A percentile compares a stretch with the other conserved stretches of the same genome.
Conservation (phyloP, 2,329 filamentous ascomycete genomes). For the Pseudogymnoascus pannorum region DNA sequence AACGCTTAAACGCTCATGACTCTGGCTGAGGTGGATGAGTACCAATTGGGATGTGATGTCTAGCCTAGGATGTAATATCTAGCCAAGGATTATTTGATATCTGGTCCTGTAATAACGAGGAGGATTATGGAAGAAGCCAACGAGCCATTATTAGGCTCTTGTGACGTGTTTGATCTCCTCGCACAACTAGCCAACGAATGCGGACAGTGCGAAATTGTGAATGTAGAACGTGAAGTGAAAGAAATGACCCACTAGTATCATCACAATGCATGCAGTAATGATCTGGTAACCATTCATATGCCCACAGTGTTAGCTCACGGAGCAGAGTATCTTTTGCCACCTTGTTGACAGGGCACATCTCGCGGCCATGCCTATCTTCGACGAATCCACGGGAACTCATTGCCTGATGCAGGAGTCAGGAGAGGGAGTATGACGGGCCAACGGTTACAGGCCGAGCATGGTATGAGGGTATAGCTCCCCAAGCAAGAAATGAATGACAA, state of each 20-base stretch:
- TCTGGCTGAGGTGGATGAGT: neutral
- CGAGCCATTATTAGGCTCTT: neutral
- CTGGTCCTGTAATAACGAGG: neutral
- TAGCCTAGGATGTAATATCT: neutral
- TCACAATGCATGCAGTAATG: neutral
- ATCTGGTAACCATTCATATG: neutral
- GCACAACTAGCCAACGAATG: neutral
- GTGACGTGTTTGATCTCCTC: neutral
- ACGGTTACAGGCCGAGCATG: slow-evolving; percentile 5
- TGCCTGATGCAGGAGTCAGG: neutral
- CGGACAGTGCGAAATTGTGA: neutral
- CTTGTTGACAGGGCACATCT: neutral
- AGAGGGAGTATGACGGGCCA: neutral
- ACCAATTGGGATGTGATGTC: neutral
- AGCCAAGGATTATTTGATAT: too few relatives aligned
- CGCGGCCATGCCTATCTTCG: neutral
- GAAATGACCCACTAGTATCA: neutral
- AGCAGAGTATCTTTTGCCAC: neutral
- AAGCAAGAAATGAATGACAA: neutral
- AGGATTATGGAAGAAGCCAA: neutral
- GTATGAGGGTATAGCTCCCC: neutral
- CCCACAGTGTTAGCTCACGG: neutral
- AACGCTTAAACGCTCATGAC: neutral
- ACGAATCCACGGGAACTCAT: neutral
- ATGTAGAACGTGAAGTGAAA: neutral